Conservation (phyloP, 805 yeast species). For the Metschnikowia chrysomelidarum region DNA sequence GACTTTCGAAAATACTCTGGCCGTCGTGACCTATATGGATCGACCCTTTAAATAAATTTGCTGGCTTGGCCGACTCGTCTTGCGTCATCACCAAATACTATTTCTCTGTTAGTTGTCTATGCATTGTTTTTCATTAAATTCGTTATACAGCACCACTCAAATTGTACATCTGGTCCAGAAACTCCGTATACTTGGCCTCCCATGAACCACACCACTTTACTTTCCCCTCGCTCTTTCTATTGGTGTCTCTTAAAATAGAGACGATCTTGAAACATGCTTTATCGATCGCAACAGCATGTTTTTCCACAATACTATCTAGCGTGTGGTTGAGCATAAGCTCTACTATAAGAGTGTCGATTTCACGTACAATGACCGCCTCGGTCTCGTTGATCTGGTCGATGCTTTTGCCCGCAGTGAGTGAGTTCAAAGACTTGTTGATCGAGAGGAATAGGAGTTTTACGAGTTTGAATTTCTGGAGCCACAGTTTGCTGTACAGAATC, state of each 20-base stretch:
- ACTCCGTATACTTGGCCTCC: conserved; percentile 42
- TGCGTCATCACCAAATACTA: too few relatives aligned
- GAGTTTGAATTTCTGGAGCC: conserved; percentile 55
- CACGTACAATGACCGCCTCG: conserved; percentile 43
- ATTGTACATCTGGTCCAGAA: conserved; percentile 18
- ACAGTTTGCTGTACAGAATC: conserved; percentile 40
- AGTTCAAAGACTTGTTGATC: conserved; percentile 56
- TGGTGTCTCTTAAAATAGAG: conserved; percentile 43
- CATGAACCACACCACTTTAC: conserved; percentile 59
- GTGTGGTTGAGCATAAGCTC: conserved; percentile 50
- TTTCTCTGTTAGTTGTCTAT: too few relatives aligned
- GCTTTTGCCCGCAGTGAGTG: conserved; percentile 37
- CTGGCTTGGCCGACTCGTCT: too few relatives aligned
- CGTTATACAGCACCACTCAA: background rate
- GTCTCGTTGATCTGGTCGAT: conserved; percentile 47
- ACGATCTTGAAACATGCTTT: conserved; percentile 31
- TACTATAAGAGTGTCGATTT: conserved; percentile 58
- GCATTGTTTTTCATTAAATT: too few relatives aligned
- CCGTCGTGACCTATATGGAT: too few relatives aligned
- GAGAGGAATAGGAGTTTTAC: conserved; percentile 58
- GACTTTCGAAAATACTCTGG: too few relatives aligned
- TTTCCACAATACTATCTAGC: conserved; percentile 35
- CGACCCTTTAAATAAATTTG: too few relatives aligned
- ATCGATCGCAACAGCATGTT: conserved; percentile 24
- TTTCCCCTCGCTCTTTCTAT: conserved; percentile 50